Evolutionary conservation across 1,284 basidiomycete species (phyloP), one percentile per base, ranked within the genome.

Genomic region (Uromyces viciae-fabae): DNA sequence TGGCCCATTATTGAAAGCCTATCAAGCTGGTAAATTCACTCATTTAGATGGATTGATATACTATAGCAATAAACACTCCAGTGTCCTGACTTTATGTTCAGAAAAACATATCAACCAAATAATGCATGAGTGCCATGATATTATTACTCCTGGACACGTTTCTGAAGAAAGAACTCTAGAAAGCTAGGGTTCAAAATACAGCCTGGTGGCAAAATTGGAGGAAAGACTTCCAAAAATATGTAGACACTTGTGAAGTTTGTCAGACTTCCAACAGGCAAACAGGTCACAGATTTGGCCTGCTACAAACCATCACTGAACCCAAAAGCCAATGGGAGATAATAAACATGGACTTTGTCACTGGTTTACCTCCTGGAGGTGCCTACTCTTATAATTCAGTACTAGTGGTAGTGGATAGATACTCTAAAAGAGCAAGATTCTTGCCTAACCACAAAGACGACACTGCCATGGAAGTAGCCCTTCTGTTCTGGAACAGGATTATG

Each of bases 401-500:
- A 56, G 58, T 75, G n/a, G 28, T 75, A 60, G 31, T 75, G 19
- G 56, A 75, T 40, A 17, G 52, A 8, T 62, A 42, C 58, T 75
- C 56, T 25, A 75, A 46, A 42, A 75, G 33, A 3, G 31, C 54
- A 9, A 60, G 28, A 43, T 75, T 75, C 28, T 15, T 75, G 9
- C 52, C 73, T 7, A 40, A 42, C 11, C 36, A 60, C 28, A 75
- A 75, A 25, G 38, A 75, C 11, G 52, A 25, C 22, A 3, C 73
- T 40, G 54, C 73, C 2, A 75, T 75, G 73, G 52, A 75, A 33
- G 62, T 33, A 36, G 52, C 56, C 7, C 15, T 62, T 11, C 36
- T 75, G 3, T 75, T 75, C 40, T 75, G 73, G 73, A 60, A 75
- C 36, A 75, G 73, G 46, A 58, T 75, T 7, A 38, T 75, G 15